phyloP scores from a whole-genome alignment of 352 stramenopile genomes.

The Globisporangium paddicum region DNA sequence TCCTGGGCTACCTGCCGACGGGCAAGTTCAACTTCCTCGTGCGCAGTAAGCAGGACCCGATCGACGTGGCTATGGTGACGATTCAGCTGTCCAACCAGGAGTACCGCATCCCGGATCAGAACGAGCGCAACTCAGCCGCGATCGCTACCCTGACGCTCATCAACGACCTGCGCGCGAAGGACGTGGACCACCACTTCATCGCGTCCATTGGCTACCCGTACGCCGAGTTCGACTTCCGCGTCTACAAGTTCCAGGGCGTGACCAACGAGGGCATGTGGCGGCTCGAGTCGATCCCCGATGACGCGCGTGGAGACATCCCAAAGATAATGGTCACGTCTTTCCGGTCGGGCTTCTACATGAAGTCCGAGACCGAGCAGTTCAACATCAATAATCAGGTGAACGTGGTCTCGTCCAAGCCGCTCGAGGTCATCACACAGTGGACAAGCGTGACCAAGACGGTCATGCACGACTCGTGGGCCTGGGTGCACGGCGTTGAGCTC shows the following conservation, averaged over 20 bases:
- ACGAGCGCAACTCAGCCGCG: slow-evolving; percentile 15
- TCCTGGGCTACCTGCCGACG: slow-evolving; percentile 8
- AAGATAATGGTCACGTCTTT: slow-evolving; percentile 25
- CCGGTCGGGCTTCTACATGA: slow-evolving; percentile 26
- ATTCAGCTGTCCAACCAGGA: slow-evolving; percentile 27
- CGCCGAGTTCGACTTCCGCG: slow-evolving; percentile 23
- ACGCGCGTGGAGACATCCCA: slow-evolving; percentile 13
- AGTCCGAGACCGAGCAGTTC: slow-evolving; percentile 16
- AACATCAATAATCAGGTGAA: slow-evolving; percentile 22
- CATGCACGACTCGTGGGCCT: slow-evolving; percentile 26
- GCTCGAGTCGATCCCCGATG: slow-evolving; percentile 18
- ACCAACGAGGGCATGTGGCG: slow-evolving; percentile 19
- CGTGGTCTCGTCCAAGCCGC: neutral
- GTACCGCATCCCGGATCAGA: slow-evolving; percentile 19
- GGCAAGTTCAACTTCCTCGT: slow-evolving; percentile 30
- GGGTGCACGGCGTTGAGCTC: slow-evolving; percentile 36
- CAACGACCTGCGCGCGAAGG: slow-evolving; percentile 18
- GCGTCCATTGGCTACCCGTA: slow-evolving; percentile 30
- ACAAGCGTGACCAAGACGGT: neutral
- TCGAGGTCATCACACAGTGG: slow-evolving; percentile 9
- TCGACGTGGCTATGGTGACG: slow-evolving; percentile 18
- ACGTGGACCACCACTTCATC: slow-evolving; percentile 23
- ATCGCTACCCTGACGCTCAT: slow-evolving; percentile 26
- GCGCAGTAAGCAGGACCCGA: slow-evolving; percentile 13
- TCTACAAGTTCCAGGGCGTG: slow-evolving; percentile 16